phyloP scores from a whole-genome alignment of 2,329 filamentous ascomycete species.

The Alternaria infectoria region DNA sequence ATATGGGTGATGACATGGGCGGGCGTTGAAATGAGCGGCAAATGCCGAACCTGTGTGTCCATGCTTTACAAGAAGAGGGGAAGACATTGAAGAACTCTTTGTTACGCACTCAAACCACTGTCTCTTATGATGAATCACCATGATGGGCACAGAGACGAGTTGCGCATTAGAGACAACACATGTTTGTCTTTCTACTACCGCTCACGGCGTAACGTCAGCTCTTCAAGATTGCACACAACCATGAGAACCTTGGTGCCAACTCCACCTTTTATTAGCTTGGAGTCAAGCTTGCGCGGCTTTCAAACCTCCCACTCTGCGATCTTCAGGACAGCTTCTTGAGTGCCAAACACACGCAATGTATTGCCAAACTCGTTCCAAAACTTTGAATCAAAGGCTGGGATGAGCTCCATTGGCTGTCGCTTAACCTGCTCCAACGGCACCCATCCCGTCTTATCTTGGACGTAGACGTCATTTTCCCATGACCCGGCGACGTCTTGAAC shows the following conservation, averaged over 20 bases:
- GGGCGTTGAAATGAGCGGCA: background rate
- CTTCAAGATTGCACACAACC: background rate
- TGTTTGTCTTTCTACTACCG: background rate
- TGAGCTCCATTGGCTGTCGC: slow-evolving; percentile 49
- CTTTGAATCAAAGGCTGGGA: slow-evolving; percentile 58
- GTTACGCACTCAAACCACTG: background rate
- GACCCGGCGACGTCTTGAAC: background rate
- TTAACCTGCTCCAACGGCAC: slow-evolving; percentile 24
- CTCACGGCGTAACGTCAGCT: background rate
- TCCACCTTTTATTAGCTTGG: background rate
- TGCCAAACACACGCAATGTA: slow-evolving; percentile 66
- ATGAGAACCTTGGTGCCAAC: background rate
- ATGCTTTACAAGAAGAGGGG: background rate
- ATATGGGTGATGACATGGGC: background rate
- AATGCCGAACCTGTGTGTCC: background rate
- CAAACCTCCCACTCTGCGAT: slow-evolving; percentile 28
- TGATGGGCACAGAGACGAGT: background rate
- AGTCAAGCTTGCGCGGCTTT: background rate
- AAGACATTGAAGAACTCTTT: background rate
- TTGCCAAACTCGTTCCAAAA: slow-evolving; percentile 68
- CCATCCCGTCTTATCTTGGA: slow-evolving; percentile 28
- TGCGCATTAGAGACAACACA: background rate
- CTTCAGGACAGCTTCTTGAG: slow-evolving; percentile 54
- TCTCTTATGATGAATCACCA: background rate
- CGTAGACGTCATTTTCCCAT: slow-evolving; percentile 30